These are phyloP conservation scores for Penicillium argentinense DNA, from an alignment of 495 filamentous ascomycete genomes.

Conservation along the genomic window DNA sequence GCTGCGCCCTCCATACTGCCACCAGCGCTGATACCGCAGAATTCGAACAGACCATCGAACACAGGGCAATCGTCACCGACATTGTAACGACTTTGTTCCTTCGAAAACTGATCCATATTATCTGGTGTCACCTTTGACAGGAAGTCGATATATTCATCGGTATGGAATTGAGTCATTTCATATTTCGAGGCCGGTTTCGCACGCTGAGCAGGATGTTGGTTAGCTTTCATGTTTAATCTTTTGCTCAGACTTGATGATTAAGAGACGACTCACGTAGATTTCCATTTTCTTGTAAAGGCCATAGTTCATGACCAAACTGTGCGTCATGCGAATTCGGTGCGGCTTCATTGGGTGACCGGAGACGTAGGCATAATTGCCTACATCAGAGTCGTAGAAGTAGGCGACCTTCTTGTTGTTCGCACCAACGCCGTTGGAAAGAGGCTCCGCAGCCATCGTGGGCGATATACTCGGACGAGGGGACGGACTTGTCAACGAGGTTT, in stretches of 20 bases:
- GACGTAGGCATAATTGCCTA: slow-evolving; percentile 96
- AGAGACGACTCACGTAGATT: slow-evolving; percentile 81
- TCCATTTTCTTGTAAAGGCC: slow-evolving; percentile 98
- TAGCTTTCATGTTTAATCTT: neutral
- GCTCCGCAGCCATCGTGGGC: slow-evolving; percentile 42
- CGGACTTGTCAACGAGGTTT: neutral
- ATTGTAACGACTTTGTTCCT: slow-evolving; percentile 96
- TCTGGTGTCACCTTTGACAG: slow-evolving; percentile 94
- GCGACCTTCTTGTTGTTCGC: slow-evolving; percentile 74
- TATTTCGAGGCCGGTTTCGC: slow-evolving; percentile 94
- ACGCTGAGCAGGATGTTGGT: slow-evolving; percentile 56
- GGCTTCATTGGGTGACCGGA: slow-evolving; percentile 99
- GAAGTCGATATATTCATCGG: slow-evolving; percentile 99
- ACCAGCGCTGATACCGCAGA: slow-evolving; percentile 95
- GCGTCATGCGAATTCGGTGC: slow-evolving; percentile 93
- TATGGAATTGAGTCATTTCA: slow-evolving; percentile 99
- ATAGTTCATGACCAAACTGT: slow-evolving; percentile 99
- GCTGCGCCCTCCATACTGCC: slow-evolving; percentile 97
- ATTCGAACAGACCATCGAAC: slow-evolving; percentile 97
- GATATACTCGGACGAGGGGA: neutral
- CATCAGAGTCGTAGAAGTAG: slow-evolving; percentile 97
- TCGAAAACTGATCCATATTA: slow-evolving; percentile 92
- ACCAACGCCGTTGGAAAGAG: slow-evolving; percentile 47
- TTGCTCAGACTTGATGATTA: neutral
- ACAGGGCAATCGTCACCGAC: slow-evolving; percentile 98